These are phyloP conservation scores for Alternaria infectoria DNA, from an alignment of 2,329 filamentous ascomycete genomes.

Conservation along the genomic window DNA sequence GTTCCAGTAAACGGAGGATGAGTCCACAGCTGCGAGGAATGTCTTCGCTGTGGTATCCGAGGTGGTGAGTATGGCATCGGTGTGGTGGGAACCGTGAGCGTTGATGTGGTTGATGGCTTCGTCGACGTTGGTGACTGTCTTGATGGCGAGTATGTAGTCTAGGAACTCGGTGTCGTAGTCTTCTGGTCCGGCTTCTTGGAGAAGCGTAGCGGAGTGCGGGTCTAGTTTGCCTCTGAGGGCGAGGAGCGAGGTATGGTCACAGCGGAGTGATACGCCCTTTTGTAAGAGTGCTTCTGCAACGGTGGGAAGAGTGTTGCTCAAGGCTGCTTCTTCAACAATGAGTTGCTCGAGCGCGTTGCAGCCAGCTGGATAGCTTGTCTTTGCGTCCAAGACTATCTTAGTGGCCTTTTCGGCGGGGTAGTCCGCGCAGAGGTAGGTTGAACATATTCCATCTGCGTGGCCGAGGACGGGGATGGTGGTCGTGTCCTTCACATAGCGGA, in stretches of 20 bases:
- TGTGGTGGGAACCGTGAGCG: constrained; percentile 89
- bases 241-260: constrained; percentile 72
- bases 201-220: constrained; percentile 48
- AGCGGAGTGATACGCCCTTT: constrained; percentile 82
- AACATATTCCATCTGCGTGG: constrained; percentile 92
- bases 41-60: constrained; percentile 71
- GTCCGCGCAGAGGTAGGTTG: constrained; percentile 80
- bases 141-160: constrained; percentile 81
- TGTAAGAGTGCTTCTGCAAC: constrained; percentile 76
- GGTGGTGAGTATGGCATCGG: constrained; percentile 84
- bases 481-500: constrained; percentile 85
- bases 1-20: constrained; percentile 96
- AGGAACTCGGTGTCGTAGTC: constrained; percentile 94
- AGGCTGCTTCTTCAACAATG: constrained; percentile 76
- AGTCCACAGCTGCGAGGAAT: constrained; percentile 87
- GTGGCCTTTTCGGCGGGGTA: constrained; percentile 75
- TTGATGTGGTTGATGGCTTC: constrained; percentile 90
- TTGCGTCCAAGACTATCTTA: constrained; percentile 84
- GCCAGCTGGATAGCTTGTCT: constrained; percentile 91
- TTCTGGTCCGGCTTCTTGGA: constrained; percentile 69
- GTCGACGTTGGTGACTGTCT: constrained; percentile 69
- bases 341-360: constrained; percentile 96
- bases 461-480: constrained; percentile 96
- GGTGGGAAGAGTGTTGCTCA: constrained; percentile 70
- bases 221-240: constrained; percentile 62